Conservation (phyloP, 192 early-diverging fungal species). For the Gaertneriomyces semiglobifer region DNA sequence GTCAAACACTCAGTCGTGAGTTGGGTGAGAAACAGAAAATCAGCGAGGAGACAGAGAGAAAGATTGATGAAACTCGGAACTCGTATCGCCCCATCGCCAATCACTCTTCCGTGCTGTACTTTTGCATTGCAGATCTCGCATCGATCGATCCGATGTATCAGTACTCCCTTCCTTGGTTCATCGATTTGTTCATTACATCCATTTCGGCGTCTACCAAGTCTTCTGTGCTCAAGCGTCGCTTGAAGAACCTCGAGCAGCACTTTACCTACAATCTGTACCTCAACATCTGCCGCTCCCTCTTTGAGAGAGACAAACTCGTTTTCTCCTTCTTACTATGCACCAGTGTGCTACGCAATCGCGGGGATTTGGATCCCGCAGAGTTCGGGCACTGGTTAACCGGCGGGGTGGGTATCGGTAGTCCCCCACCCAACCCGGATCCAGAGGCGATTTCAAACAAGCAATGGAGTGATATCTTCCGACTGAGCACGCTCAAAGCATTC, state of each 20-base stretch:
- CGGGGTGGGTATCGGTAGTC: constrained; percentile 46
- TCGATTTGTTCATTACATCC: constrained; percentile 57
- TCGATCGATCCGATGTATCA: constrained; percentile 72
- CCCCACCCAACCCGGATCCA: constrained; percentile 50
- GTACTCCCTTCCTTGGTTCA: constrained; percentile 66
- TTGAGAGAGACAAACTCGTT: constrained; percentile 66
- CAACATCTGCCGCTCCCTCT: constrained; percentile 65
- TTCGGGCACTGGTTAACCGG: constrained; percentile 56
- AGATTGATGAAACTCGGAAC: constrained; percentile 65
- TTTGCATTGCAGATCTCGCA: constrained; percentile 64
- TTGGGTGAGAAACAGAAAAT: constrained; percentile 66
- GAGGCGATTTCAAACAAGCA: constrained; percentile 51
- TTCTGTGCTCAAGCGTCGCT: constrained; percentile 53
- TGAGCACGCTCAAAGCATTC: constrained; percentile 53
- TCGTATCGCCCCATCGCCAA: constrained; percentile 66
- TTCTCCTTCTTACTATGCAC: constrained; percentile 61
- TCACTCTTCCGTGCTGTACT: constrained; percentile 59
- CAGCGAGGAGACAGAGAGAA: constrained; percentile 64
- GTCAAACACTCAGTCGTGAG: constrained; percentile 56
- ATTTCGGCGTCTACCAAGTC: constrained; percentile 56
- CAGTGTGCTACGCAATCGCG: constrained; percentile 48
- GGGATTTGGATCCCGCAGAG: constrained; percentile 52
- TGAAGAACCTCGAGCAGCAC: constrained; percentile 62
- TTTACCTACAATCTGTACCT: constrained; percentile 65
- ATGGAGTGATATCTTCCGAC: constrained; percentile 51